A percentile compares a stretch with the other conserved stretches of the same genome.
These are phyloP conservation scores for Dryas alaskensis DNA, from an alignment of 306 rosid genomes.

Conservation along the genomic window DNA sequence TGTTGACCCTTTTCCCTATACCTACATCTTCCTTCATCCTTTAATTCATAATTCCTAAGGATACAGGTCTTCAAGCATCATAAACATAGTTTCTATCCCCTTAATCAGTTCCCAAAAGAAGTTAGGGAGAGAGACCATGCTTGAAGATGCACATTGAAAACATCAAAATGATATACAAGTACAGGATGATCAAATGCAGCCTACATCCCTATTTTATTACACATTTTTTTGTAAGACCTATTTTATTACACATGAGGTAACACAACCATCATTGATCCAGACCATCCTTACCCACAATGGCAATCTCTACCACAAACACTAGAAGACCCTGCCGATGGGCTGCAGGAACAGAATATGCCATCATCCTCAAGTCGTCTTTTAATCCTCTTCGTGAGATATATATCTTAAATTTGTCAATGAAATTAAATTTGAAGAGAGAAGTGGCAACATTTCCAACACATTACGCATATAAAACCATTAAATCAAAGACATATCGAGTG, in stretches of 20 bases:
- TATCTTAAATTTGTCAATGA: conserved; percentile 58
- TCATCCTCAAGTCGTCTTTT: conserved; percentile 81
- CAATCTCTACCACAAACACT: conserved; percentile 81
- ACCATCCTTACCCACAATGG: conserved; percentile 80
- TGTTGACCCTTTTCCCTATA: not conserved
- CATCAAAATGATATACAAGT: not conserved
- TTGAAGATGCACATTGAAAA: not conserved
- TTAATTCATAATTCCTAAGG: not conserved
- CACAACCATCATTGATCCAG: not conserved
- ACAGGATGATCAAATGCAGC: not conserved
- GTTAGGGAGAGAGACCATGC: not conserved
- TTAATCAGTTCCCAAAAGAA: not conserved
- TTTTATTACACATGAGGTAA: not conserved
- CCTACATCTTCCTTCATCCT: not conserved
- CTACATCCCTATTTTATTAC: not conserved
- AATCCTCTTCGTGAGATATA: conserved; percentile 70
- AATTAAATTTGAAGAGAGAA: conserved; percentile 15
- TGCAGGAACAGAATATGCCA: conserved; percentile 91
- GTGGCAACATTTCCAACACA: conserved; percentile 2
- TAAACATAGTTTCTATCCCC: not conserved
- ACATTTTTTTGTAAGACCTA: not conserved
- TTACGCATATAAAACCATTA: not conserved
- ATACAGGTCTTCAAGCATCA: not conserved
- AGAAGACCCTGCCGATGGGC: conserved; percentile 53
- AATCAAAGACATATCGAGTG: not conserved